A percentile compares a stretch with the other conserved stretches of the same genome.
phyloP scores from a whole-genome alignment of 345 rosid species.

The Aethionema arabicum region DNA sequence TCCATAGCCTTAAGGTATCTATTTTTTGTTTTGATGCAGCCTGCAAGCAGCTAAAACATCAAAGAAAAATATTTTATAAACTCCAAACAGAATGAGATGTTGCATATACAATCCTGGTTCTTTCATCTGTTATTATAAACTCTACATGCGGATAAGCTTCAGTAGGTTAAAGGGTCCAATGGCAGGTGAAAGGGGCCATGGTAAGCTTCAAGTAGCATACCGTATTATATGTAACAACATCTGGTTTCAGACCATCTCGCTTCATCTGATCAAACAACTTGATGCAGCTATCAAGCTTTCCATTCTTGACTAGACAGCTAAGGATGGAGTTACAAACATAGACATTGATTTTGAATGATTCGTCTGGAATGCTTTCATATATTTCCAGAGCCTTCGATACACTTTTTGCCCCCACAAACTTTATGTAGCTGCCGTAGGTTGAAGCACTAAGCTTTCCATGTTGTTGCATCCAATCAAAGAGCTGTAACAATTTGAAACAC shows the following conservation, averaged over 20 bases:
- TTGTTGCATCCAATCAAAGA: conserved; percentile 87
- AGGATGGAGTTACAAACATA: conserved; percentile 80
- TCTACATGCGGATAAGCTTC: not conserved
- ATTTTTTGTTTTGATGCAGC: conserved; percentile 69
- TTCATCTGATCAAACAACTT: conserved; percentile 85
- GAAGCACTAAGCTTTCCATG: conserved; percentile 65
- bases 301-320: conserved; percentile 71
- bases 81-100: conserved; percentile 6
- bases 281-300: conserved; percentile 59
- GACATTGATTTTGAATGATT: conserved; percentile 60
- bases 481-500: conserved; percentile 47
- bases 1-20: conserved; percentile 73
- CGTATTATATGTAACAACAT: conserved; percentile 76
- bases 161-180: conserved; percentile 1
- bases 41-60: conserved; percentile 71
- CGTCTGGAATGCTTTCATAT: conserved; percentile 64
- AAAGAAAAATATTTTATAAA: conserved; percentile 28
- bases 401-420: conserved; percentile 59
- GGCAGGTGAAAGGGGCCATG: conserved; percentile 5
- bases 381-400: conserved; percentile 70
- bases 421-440: conserved; percentile 73
- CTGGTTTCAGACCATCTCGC: conserved; percentile 81
- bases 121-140: conserved; percentile 4
- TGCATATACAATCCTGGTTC: conserved; percentile 8
- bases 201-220: conserved; percentile 39